phyloP scores from a whole-genome alignment of 2,329 filamentous ascomycete genomes.

The Pseudogymnoascus sp. region DNA sequence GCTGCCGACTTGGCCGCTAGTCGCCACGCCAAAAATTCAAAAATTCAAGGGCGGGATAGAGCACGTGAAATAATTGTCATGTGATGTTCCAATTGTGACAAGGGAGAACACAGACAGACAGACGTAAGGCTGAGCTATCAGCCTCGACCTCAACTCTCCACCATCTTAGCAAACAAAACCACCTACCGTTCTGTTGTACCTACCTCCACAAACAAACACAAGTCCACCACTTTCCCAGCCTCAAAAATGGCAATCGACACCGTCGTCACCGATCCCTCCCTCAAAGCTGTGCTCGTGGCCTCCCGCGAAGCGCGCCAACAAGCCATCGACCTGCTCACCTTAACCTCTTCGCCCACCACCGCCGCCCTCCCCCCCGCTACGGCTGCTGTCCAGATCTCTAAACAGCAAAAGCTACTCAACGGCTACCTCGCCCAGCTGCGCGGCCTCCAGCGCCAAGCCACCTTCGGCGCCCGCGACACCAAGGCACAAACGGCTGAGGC shows the following conservation, averaged over 20 bases:
- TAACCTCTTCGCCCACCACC: slow-evolving; percentile 46
- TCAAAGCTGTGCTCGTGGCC: slow-evolving; percentile 60
- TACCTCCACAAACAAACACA: background rate
- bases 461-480: slow-evolving; percentile 73
- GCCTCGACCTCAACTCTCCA: slow-evolving; percentile 5
- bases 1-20: background rate
- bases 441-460: slow-evolving; percentile 72
- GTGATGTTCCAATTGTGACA: background rate
- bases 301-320: slow-evolving; percentile 67
- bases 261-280: slow-evolving; percentile 55
- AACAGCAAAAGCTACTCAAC: slow-evolving; percentile 71
- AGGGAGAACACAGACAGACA: background rate
- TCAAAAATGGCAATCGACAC: slow-evolving; percentile 45
- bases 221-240: background rate
- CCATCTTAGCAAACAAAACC: background rate
- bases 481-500: slow-evolving; percentile 81
- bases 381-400: slow-evolving; percentile 52
- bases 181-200: background rate
- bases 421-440: slow-evolving; percentile 74
- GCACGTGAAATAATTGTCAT: background rate
- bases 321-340: slow-evolving; percentile 56
- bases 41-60: background rate
- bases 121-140: slow-evolving; percentile 4
- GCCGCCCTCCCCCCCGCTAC: slow-evolving; percentile 38
- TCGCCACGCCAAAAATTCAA: background rate